Evolutionary conservation across 306 rosid genomes (phyloP), one percentile per base, ranked within the genome.

Genomic region (Potentilla sterilis): DNA sequence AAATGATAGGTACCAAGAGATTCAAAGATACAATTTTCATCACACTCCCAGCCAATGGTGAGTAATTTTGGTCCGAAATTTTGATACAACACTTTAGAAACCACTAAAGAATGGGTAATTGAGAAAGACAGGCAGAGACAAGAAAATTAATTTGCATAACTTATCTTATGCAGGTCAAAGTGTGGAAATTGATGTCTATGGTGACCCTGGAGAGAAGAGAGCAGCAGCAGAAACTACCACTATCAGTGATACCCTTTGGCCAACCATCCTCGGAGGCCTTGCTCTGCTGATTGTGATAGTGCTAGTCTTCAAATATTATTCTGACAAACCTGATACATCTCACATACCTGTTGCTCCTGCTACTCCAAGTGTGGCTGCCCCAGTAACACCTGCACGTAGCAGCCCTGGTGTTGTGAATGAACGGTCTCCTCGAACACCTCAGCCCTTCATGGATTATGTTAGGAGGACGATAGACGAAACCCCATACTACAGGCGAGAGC

Each of bases 381-480:
- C 96, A 5, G 19, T 34, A 67, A 92, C 96, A 18, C 95, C 97
- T 15, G 88, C 73, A 64, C 88, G 82, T 57, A 76, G 86, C 80
- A 85, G 85, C 51, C 81, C 91, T 14, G 75, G 69, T 14, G 77
- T 69, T 73, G 32, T 19, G 54, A 79, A 73, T 0, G 93, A 95
- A 63, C 79, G 69, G 78, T 92, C 98, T 71, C 98, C 97, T 75
- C 88, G 87, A 74, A 94, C 96, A 7, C 98, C 98, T 12, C 93
- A 88, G 89, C 98, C 97, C 4, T 94, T 92, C 69, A 90, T 94
- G 42, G 97, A 94, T 80, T 94, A 94, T 10, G 97, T 94, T 38
- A 81, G 97, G 78, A 90, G 89, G 86, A 94, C 98, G 0, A 92
- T 94, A 40, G 98, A 94, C 42, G 98, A 94, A 85, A 94, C 98